Conservation (phyloP, 2,329 filamentous ascomycete species). For the Beauveria rudraprayagi region DNA sequence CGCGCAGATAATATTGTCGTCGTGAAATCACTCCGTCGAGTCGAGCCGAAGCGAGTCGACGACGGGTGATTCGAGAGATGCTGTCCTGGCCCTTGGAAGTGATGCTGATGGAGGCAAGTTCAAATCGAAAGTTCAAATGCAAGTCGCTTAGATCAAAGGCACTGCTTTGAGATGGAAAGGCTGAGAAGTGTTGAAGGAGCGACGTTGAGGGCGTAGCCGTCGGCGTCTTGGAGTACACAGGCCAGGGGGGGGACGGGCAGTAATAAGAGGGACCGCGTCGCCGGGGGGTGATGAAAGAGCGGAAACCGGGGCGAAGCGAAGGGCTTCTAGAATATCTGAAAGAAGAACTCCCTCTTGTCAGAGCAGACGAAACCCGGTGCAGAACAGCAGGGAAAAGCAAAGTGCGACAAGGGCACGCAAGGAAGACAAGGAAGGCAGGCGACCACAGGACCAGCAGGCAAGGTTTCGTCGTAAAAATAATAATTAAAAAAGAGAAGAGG, state of each 20-base stretch:
- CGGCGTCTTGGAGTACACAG: conserved; percentile 8
- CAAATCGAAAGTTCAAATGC: neutral
- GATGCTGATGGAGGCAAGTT: neutral
- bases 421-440: no score
- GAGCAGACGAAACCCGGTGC: conserved; percentile 7
- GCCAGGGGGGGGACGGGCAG: conserved; percentile 12
- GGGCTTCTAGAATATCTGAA: conserved; percentile 11
- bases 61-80: neutral
- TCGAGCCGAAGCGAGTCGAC: conserved; percentile 8
- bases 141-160: conserved; percentile 1
- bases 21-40: conserved; percentile 3
- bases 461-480: conserved; percentile 8
- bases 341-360: conserved; percentile 1
- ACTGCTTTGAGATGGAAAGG: conserved; percentile 3
- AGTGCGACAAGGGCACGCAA: neutral
- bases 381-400: conserved; percentile 5
- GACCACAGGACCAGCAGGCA: neutral
- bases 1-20: neutral
- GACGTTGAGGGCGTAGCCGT: conserved; percentile 2
- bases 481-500: neutral
- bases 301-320: conserved; percentile 3
- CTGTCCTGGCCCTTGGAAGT: neutral
- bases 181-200: neutral
- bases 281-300: neutral
- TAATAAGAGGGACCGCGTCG: conserved; percentile 10